A percentile compares a stretch with the other conserved stretches of the same genome.
Evolutionary conservation across 164 flowering plant genomes (phyloP).

Genomic region (Vitis cinerea): DNA sequence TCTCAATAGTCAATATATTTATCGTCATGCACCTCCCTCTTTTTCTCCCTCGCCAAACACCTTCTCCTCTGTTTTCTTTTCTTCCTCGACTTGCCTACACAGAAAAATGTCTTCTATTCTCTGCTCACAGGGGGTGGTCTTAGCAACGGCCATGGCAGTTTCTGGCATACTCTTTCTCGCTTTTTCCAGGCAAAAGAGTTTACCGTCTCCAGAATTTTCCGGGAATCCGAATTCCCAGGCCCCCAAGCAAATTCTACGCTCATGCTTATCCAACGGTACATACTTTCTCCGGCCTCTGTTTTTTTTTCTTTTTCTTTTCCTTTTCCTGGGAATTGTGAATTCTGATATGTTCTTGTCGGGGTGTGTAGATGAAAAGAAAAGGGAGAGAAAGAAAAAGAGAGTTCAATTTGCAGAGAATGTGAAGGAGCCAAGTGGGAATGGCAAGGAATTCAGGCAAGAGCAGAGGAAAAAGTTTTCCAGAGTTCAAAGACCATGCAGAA

Average conservation of each 20-base stretch:
- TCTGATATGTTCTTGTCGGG: neutral
- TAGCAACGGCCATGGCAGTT: conserved; percentile 52
- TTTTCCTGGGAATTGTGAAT: neutral
- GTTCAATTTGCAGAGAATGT: conserved; percentile 44
- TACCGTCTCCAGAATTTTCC: conserved; percentile 3
- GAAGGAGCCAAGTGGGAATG: conserved; percentile 30
- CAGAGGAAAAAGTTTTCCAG: neutral
- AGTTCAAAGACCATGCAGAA: conserved; percentile 7
- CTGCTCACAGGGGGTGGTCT: conserved; percentile 34
- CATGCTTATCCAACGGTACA: conserved; percentile 48
- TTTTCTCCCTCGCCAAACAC: neutral
- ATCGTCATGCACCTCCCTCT: too few species aligned
- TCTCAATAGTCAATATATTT: too few species aligned
- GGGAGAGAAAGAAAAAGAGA: conserved; percentile 33
- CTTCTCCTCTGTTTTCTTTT: neutral
- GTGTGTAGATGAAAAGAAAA: conserved; percentile 23
- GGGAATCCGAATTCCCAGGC: conserved; percentile 7
- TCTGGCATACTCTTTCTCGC: conserved; percentile 40
- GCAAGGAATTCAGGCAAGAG: conserved; percentile 22
- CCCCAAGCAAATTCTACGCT: conserved; percentile 28
- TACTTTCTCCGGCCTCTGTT: neutral
- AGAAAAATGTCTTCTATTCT: conserved; percentile 35
- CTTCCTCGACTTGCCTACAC: neutral
- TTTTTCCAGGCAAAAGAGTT: conserved; percentile 25
- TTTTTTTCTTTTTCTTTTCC: conserved; percentile 1